Percentiles rank a stretch among this genome's conserved stretches.
Conservation (phyloP, 1,139 yeast species). For the Candida pseudoviswanathii region DNA sequence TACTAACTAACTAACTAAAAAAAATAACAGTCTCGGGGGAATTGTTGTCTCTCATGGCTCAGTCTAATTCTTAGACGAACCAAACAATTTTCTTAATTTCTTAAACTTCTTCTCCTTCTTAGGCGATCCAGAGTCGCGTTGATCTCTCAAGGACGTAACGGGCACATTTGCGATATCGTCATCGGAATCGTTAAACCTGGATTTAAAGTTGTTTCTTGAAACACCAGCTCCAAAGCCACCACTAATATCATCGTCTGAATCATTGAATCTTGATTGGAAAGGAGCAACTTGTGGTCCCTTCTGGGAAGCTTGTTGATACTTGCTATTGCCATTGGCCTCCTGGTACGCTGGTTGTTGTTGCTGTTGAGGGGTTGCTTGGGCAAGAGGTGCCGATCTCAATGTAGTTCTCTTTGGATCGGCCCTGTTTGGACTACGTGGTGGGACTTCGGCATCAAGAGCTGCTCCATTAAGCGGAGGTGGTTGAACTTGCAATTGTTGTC, state of each 20-base stretch:
- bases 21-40: background rate
- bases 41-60: too few relatives aligned
- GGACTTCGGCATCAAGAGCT: constrained; percentile 38
- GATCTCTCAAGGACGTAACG: constrained; percentile 8
- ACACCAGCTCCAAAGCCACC: constrained; percentile 3
- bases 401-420: constrained; percentile 11
- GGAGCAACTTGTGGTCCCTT: background rate
- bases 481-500: background rate
- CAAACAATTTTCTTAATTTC: constrained; percentile 63
- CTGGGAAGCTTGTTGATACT: background rate
- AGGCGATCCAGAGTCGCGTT: constrained; percentile 11
- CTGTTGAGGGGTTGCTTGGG: constrained; percentile 9
- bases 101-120: constrained; percentile 53
- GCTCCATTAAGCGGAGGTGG: constrained; percentile 34
- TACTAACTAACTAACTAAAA: background rate
- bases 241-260: constrained; percentile 14
- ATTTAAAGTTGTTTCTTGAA: constrained; percentile 10
- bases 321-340: background rate
- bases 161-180: constrained; percentile 12
- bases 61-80: constrained; percentile 21
- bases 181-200: constrained; percentile 19
- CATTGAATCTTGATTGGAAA: constrained; percentile 14
- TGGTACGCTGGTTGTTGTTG: constrained; percentile 3
- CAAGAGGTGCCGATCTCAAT: constrained; percentile 11
- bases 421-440: constrained; percentile 14